A percentile compares a stretch with the other conserved stretches of the same genome.
Evolutionary conservation across 2,329 filamentous ascomycete species (phyloP).

Genomic region (Aspergillus costaricaensis): DNA sequence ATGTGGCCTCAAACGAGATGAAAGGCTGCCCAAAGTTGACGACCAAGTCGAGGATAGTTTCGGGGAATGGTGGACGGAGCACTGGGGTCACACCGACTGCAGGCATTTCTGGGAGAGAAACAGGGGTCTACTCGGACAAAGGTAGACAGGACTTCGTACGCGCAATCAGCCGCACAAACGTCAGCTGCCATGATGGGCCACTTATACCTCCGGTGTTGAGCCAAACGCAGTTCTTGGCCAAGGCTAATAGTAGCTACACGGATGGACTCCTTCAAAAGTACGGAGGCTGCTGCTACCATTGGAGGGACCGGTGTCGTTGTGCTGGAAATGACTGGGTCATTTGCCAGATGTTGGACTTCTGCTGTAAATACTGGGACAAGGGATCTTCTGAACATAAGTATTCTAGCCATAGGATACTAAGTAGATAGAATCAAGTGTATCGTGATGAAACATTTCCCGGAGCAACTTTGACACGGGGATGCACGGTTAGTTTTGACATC

Average conservation of each 20-base stretch:
- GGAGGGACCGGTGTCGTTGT: neutral
- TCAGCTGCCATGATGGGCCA: neutral
- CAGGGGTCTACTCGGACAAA: constrained; percentile 67
- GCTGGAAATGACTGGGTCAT: neutral
- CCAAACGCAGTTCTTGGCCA: neutral
- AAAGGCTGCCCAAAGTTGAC: constrained; percentile 76
- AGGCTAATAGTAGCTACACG: no score
- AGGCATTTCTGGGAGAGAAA: constrained; percentile 83
- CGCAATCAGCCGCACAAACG: neutral
- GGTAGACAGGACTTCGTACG: constrained; percentile 45
- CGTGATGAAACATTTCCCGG: neutral
- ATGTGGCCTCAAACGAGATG: constrained; percentile 85
- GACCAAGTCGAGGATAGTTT: constrained; percentile 82
- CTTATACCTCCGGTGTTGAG: neutral
- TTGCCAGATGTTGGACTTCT: neutral
- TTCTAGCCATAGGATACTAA: neutral
- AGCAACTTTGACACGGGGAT: no score
- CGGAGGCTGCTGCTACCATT: no score
- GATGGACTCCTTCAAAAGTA: no score
- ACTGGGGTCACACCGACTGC: constrained; percentile 80
- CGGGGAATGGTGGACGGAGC: constrained; percentile 94
- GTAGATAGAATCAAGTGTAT: neutral
- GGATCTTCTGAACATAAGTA: neutral
- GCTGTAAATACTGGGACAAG: neutral
- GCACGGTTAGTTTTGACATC: no score